These are phyloP conservation scores for Naganishia kalamii DNA, from an alignment of 768 basidiomycete species.

Conservation along the genomic window DNA sequence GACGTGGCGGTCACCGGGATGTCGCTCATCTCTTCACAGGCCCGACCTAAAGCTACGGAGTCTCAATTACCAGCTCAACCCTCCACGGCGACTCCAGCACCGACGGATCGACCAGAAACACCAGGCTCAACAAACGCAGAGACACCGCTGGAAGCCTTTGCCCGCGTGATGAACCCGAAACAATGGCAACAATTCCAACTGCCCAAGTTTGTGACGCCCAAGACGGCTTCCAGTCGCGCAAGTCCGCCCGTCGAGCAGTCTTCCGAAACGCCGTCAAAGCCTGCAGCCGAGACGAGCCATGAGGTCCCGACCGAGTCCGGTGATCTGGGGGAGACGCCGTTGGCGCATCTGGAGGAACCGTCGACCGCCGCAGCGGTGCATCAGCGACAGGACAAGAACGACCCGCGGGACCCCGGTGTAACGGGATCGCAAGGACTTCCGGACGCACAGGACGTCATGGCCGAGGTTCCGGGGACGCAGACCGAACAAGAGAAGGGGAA, in stretches of 20 bases:
- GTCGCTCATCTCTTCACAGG: background rate
- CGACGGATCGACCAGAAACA: background rate
- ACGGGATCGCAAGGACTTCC: background rate
- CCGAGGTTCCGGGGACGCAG: constrained; percentile 16
- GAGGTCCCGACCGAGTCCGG: background rate
- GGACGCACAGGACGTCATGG: constrained; percentile 11
- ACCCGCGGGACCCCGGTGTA: background rate
- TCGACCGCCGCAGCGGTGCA: background rate
- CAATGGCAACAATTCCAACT: constrained; percentile 1
- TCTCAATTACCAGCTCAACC: background rate
- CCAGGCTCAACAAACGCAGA: background rate
- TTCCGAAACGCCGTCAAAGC: background rate
- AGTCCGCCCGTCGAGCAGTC: background rate
- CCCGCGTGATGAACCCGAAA: constrained; percentile 22
- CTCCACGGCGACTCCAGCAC: background rate
- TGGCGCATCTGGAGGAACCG: constrained; percentile 2
- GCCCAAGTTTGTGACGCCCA: constrained; percentile 1
- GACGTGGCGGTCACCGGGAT: background rate
- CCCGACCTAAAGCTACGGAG: constrained; percentile 6
- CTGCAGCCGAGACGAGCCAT: background rate
- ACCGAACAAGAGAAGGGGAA: background rate
- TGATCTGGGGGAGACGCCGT: constrained; percentile 13
- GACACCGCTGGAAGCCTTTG: constrained; percentile 14
- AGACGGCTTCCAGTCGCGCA: background rate
- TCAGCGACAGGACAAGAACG: constrained; percentile 11